Base-by-base conservation (phyloP, 805 yeast genomes). In the Ogataea naganishii region DNA sequence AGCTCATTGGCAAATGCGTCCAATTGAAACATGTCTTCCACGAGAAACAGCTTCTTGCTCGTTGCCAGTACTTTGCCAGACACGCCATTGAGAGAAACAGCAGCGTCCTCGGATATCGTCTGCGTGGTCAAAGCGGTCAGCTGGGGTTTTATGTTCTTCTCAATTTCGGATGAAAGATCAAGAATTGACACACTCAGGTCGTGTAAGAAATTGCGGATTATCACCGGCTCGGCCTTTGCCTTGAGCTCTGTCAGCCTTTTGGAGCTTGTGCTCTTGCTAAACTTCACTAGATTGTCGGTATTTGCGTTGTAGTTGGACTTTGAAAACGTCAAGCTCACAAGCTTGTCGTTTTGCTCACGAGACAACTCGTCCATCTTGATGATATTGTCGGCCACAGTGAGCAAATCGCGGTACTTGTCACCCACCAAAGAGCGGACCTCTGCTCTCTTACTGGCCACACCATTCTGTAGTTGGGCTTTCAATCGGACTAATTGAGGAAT, bases 371-470 rank as follows among this genome's bases (percentile, higher is more conserved):
- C 48, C 61, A 58, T 54, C 4, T 40, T 37, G 16, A 56, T 51
- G 5, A 58, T 55, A 34, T 58, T 53, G 40, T 58, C 62, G 1
- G 62, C 62, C 14, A 53, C 62, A 18, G 48, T 43, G 10, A 58
- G 31, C 23, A 58, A 41, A 29, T 58, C 62, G 29, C 62, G 38
- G 28, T 58, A 58, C 31, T 56, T 58, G 25, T 30, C 36, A 9
- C 60, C 60, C 19, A 58, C 62, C 18, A 56, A 31, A 8, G 41
- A 26, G 17, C 58, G 39, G 22, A 58, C 42, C 26, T 52, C 51
- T 11, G 35, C 29, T 24, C 41, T 43, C 26, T 47, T 49, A 4
- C 15, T 18, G 19, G 28, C 29, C 2, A 50, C 45, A 26, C 50
- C 52, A 11, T 31, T 34, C 4, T 33, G 28, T 12, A 54, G 32